These are phyloP conservation scores for Termitomyces sp. DNA, from an alignment of 768 basidiomycete species.

Conservation along the genomic window DNA sequence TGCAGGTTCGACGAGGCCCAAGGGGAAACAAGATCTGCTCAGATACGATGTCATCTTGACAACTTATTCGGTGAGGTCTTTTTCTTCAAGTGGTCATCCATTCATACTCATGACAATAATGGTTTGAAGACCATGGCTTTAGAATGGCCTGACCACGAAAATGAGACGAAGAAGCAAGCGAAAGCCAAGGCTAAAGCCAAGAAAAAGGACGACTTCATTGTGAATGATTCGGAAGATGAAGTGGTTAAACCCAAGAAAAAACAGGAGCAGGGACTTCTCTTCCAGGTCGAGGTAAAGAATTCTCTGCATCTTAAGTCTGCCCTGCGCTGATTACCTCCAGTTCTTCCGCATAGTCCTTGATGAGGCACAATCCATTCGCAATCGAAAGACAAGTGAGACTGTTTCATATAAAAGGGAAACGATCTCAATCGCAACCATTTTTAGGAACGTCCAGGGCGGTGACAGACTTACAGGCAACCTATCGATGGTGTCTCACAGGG, in stretches of 20 bases:
- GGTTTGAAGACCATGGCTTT: slow-evolving; percentile 48
- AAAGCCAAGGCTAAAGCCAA: slow-evolving; percentile 25
- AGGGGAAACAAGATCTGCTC: slow-evolving; percentile 42
- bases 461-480: slow-evolving; percentile 44
- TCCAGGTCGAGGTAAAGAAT: slow-evolving; percentile 41
- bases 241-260: slow-evolving; percentile 26
- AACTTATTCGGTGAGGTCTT: slow-evolving; percentile 36
- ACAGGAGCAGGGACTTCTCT: slow-evolving; percentile 38
- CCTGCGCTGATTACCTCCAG: slow-evolving; percentile 19
- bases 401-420: neutral
- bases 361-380: slow-evolving; percentile 54
- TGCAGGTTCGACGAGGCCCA: slow-evolving; percentile 43
- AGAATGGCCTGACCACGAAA: slow-evolving; percentile 58
- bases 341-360: slow-evolving; percentile 54
- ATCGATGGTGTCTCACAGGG: slow-evolving; percentile 71
- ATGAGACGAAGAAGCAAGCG: slow-evolving; percentile 38
- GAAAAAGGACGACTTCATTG: slow-evolving; percentile 28
- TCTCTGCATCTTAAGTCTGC: neutral
- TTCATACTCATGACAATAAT: neutral
- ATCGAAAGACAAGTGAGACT: slow-evolving; percentile 43
- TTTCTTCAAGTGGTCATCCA: neutral
- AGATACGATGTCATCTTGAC: slow-evolving; percentile 64
- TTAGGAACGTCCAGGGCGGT: slow-evolving; percentile 54
- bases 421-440: neutral
- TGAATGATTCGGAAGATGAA: slow-evolving; percentile 34